Base-by-base conservation (phyloP, 2,329 filamentous ascomycete species). In the Mollisiaceae sp. region DNA sequence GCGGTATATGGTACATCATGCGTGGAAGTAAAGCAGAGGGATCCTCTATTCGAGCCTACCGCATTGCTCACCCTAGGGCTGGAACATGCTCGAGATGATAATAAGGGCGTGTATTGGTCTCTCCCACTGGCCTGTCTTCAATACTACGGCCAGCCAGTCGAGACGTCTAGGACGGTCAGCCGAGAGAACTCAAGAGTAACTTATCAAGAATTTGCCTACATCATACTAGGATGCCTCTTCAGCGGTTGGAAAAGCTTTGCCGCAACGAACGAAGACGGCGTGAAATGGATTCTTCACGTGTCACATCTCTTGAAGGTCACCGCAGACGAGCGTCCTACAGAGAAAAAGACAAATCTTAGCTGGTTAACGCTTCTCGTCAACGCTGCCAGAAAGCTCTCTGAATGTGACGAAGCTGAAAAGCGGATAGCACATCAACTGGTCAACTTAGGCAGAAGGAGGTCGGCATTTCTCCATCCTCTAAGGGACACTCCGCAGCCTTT, bases 401-500 rank as follows among this genome's bases (percentile, higher is more conserved):
- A 56, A 8, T 39, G 32, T 32, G 64, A 63, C 2, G 64, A 66
- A 2, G 11, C 15, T 2, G 61, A 66, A 8, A 66, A 36, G 39
- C 36, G 15, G 18, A 9, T 47, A 4, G 61, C 61, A 45, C 32
- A 59, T 41, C 57, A 66, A 50, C 41, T 66, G 24, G 24, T 66
- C 4, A 50, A 61, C 9, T 61, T 66, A 24, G 65, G 65, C 6
- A 15, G 65, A 32, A 50, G 65, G 47, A 27, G 52, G 35, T 58
- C 65, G 14, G 52, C 22, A 12, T 66, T 66, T 38, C 50, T 66
- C 8, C n/a, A 50, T 50, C 15, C 35, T 8, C 20, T 32, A n/a
- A 12, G 2, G 4, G 5, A 36, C 2, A 18, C 15, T 22, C 47
- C 54, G 2, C 36, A 38, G 20, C 64, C 63, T 3, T 6, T 63